Percentiles rank a stretch among this genome's conserved stretches.
Conservation (phyloP, 2,329 filamentous ascomycete species). For the Neonectria punicea region DNA sequence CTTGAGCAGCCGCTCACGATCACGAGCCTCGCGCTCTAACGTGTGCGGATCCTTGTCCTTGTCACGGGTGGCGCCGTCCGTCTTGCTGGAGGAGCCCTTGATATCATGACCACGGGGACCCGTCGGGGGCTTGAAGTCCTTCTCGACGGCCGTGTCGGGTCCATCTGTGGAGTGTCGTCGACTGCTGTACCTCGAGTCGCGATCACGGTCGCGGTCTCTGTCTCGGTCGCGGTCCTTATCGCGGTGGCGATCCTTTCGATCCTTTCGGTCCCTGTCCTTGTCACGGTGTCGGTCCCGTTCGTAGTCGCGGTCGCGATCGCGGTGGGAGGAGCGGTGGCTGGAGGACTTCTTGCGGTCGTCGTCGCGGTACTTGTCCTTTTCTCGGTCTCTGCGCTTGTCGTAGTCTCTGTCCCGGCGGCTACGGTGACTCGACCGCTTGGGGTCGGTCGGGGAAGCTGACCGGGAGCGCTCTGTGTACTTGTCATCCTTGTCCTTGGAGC, state of each 20-base stretch:
- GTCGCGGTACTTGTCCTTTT: slow-evolving; percentile 58
- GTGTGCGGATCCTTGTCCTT: slow-evolving; percentile 70
- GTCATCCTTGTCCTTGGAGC: slow-evolving; percentile 51
- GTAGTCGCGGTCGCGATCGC: slow-evolving; percentile 56
- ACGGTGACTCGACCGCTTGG: slow-evolving; percentile 67
- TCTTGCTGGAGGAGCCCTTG: slow-evolving; percentile 49
- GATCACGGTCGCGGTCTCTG: slow-evolving; percentile 46
- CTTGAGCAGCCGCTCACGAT: slow-evolving; percentile 73
- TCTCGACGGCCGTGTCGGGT: slow-evolving; percentile 48
- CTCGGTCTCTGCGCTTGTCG: slow-evolving; percentile 55
- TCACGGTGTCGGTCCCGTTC: slow-evolving; percentile 49
- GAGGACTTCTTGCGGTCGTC: slow-evolving; percentile 55
- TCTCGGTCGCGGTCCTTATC: slow-evolving; percentile 49
- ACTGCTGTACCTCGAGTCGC: slow-evolving; percentile 47
- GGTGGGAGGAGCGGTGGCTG: slow-evolving; percentile 55
- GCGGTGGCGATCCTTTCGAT: slow-evolving; percentile 52
- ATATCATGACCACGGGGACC: slow-evolving; percentile 54
- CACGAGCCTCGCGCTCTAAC: slow-evolving; percentile 73
- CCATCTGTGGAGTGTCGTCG: slow-evolving; percentile 44
- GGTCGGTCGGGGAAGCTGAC: slow-evolving; percentile 71
- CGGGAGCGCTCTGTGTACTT: slow-evolving; percentile 67
- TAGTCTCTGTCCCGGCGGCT: slow-evolving; percentile 67
- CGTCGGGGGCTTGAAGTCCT: slow-evolving; percentile 54
- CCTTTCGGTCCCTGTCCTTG: slow-evolving; percentile 53
- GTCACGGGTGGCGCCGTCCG: slow-evolving; percentile 31